Conservation (phyloP, 129 eudicot species). For the Mikania micrantha region DNA sequence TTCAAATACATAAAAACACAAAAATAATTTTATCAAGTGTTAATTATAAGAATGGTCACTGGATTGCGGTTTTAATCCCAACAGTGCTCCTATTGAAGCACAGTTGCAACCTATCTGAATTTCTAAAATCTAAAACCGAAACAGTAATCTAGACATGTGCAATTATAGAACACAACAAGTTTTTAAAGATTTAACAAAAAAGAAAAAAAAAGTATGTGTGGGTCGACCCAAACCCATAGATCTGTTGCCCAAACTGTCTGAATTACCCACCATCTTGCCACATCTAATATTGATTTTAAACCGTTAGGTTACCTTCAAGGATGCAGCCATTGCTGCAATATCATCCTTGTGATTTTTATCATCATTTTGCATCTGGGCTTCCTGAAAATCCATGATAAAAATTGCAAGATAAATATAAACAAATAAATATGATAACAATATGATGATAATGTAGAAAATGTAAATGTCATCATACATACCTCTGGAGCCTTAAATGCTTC, state of each 20-base stretch:
- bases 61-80: too few species aligned
- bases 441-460: not conserved
- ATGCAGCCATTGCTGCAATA: constrained; percentile 45
- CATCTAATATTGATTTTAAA: not conserved
- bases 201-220: not conserved
- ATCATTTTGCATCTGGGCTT: constrained; percentile 30
- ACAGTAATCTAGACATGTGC: too few species aligned
- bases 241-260: not conserved
- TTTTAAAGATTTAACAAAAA: too few species aligned
- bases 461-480: constrained; percentile 25
- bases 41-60: too few species aligned
- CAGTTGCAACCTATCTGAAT: too few species aligned
- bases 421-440: not conserved
- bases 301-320: constrained; percentile 59
- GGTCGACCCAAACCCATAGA: not conserved
- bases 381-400: constrained; percentile 37
- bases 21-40: not conserved
- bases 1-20: not conserved
- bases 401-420: not conserved
- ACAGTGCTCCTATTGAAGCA: too few species aligned
- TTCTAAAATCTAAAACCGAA: too few species aligned
- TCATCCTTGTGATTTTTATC: constrained; percentile 35
- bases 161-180: too few species aligned
- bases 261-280: not conserved
- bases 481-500: constrained; percentile 85